Conservation (phyloP, 345 rosid species). For the Arabidopsis suecica region DNA sequence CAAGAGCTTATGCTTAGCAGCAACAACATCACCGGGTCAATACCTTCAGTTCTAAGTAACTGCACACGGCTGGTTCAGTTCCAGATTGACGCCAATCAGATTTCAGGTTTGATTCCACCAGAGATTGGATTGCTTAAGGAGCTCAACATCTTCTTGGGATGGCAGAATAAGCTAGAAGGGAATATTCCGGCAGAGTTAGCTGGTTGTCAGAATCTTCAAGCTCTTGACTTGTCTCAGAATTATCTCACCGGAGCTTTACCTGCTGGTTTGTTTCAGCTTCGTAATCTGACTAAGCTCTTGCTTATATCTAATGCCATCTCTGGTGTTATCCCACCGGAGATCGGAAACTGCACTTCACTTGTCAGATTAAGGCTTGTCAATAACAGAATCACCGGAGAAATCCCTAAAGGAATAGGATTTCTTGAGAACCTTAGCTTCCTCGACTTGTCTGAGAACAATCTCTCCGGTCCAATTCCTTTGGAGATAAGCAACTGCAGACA, state of each 20-base stretch:
- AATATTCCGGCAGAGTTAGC: constrained; percentile 68
- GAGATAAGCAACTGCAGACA: constrained; percentile 78
- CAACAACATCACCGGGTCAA: constrained; percentile 79
- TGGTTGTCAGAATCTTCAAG: constrained; percentile 66
- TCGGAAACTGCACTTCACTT: constrained; percentile 70
- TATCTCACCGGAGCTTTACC: constrained; percentile 72
- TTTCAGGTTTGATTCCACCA: constrained; percentile 69
- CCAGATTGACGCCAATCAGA: constrained; percentile 80
- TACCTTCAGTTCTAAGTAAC: constrained; percentile 71
- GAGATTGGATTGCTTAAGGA: constrained; percentile 72
- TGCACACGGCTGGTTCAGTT: constrained; percentile 65
- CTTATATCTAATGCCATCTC: constrained; percentile 75
- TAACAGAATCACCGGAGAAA: constrained; percentile 63
- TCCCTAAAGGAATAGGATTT: constrained; percentile 69
- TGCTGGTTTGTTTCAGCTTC: constrained; percentile 66
- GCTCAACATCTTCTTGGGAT: constrained; percentile 72
- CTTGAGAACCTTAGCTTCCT: constrained; percentile 71
- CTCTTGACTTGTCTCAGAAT: constrained; percentile 79
- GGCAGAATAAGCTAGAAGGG: constrained; percentile 82
- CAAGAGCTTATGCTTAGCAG: constrained; percentile 85
- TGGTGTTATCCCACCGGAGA: constrained; percentile 69
- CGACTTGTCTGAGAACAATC: constrained; percentile 70
- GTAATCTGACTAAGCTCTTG: constrained; percentile 74
- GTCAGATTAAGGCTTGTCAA: constrained; percentile 65
- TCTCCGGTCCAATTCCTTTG: constrained; percentile 64